A percentile compares a stretch with the other conserved stretches of the same genome.
These are phyloP conservation scores for Lonicera japonica DNA, from an alignment of 129 eudicot genomes.

Conservation along the genomic window DNA sequence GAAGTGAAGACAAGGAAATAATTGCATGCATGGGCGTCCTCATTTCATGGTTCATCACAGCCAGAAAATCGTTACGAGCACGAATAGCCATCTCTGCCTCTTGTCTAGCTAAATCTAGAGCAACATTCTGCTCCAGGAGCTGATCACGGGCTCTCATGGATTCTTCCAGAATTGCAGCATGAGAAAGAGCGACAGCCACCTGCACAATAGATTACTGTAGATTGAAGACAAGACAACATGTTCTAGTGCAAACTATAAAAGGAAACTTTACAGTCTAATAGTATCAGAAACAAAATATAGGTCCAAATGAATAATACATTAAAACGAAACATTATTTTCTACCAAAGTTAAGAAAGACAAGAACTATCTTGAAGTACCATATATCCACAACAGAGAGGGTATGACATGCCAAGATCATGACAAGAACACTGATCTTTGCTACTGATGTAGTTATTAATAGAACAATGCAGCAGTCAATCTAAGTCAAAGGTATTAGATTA, in stretches of 20 bases:
- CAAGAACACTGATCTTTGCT: too few species aligned
- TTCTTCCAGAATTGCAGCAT: constrained; percentile 64
- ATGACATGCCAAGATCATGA: too few species aligned
- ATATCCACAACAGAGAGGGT: too few species aligned
- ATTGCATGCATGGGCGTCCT: constrained; percentile 65
- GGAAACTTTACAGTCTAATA: neutral
- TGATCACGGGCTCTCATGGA: constrained; percentile 62
- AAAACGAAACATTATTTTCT: too few species aligned
- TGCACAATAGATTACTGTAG: constrained; percentile 9
- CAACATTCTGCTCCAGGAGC: constrained; percentile 58
- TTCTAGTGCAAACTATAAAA: neutral
- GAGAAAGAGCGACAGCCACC: constrained; percentile 80
- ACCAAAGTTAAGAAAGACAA: too few species aligned
- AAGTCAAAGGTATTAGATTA: too few species aligned
- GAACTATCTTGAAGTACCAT: too few species aligned
- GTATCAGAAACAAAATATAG: too few species aligned
- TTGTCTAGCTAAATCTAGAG: constrained; percentile 52
- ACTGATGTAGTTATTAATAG: too few species aligned
- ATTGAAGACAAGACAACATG: constrained; percentile 7
- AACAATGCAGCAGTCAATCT: too few species aligned
- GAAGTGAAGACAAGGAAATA: constrained; percentile 46
- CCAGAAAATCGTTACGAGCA: constrained; percentile 57
- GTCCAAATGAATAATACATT: too few species aligned
- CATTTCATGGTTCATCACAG: constrained; percentile 67
- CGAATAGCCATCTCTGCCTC: constrained; percentile 71